Evolutionary conservation across 345 rosid species (phyloP), one percentile per base, ranked within the genome.

Genomic region (Leavenworthia alabamica): DNA sequence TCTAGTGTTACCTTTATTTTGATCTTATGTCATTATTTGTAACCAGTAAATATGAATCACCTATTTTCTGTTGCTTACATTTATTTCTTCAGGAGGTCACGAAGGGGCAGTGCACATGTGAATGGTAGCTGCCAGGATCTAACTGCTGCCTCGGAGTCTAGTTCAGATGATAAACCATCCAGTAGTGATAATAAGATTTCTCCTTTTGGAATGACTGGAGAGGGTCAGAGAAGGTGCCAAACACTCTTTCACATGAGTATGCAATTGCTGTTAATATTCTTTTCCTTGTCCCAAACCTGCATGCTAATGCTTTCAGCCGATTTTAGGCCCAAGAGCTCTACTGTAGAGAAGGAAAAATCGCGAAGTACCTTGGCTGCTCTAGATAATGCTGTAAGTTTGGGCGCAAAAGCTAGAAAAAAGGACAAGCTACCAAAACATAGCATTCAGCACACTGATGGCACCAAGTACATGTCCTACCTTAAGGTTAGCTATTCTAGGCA

Each of bases 401-500:
- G 57, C 15, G 60, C 63, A 56, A 82, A 57, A 67, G 41, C 60
- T 26, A 71, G 55, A 57, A 80, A 74, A 55, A 85, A 79, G 37
- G 86, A 79, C 29, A 81, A 52, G 75, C 47, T 82, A 64, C 82
- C 59, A 39, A 81, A 66, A 73, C 78, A 54, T 67, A 79, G 80
- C 62, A 62, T 81, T 61, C 66, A 74, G 60, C 82, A 62, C 52
- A 77, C 69, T 56, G 96, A 93, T 75, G 95, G 96, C 72, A 76
- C 83, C 66, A 72, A 83, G 53, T 93, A 93, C 63, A 93, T 93
- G 99, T 87, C 99, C 53, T 89, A 73, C 79, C 66, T 90, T 39
- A 93, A 93, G 96, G 99, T 89, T 43, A 17, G 84, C 37, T 11
- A 16, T 78, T 57, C 46, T 43, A 48, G 45, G 39, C 47, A 46